Base-by-base conservation (phyloP, 2,329 filamentous ascomycete species). In the Paecilomyces sp. region DNA sequence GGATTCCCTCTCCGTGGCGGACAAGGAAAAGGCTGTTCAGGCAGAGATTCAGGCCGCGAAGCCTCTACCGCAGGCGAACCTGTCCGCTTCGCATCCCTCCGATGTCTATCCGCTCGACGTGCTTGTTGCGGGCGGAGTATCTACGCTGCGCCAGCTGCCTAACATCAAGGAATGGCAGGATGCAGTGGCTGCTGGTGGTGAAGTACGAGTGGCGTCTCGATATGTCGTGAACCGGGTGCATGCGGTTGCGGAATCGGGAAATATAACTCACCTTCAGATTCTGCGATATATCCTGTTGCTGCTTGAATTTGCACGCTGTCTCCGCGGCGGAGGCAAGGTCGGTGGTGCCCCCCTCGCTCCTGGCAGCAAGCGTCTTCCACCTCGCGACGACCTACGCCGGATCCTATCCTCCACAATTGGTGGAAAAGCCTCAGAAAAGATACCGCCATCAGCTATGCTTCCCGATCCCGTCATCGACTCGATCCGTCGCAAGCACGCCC, bases 21-120 rank as follows among this genome's bases (percentile, higher is more conserved):
- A 70, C 41, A 63, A 68, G 61, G 74, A 74, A 60, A 64, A 71
- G 2, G 67, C 68, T 34, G 65, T 77, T 33, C 74, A 78, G 63
- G 73, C 74, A 54, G 71, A 76, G 62, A 73, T 79, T 41, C 76
- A 79, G 68, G 76, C 75, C 55, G 72, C 73, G 59, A 81, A 81
- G 63, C 79, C 79, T 12, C 63, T 79, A 28, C 79, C 79, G 1
- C 68, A 66, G 3, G 70, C 78, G 9, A 74, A 81, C 66, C 65
- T 80, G 31, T 65, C 69, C 24, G 77, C 77, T 13, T 70, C 71
- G 28, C 75, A 78, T 57, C 78, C 79, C 9, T 68, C 71, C 2
- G 74, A 80, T 31, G 77, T 80, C n/a, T 81, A 81, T 65, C 64
- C 75, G 3, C 62, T 80, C 59, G 73, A 76, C 12, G 63, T 64